Evolutionary conservation across 768 basidiomycete species (phyloP).

Genomic region (Hypsizygus marmoreus): DNA sequence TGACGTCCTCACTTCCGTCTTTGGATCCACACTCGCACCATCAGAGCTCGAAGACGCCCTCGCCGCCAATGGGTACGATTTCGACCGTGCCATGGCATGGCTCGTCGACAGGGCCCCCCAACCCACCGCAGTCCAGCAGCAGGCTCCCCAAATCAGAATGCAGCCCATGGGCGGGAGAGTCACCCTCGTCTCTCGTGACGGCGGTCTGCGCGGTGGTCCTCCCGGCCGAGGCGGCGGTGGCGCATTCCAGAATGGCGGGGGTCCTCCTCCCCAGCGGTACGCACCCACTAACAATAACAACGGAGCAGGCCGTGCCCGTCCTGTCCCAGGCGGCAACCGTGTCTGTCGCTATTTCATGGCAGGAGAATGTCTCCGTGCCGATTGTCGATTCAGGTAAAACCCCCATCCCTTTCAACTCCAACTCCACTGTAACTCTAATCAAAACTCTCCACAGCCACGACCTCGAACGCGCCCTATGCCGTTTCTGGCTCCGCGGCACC

Average conservation of each 20-base stretch:
- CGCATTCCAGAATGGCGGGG: too few species aligned
- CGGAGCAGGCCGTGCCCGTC: slow-evolving; percentile 42
- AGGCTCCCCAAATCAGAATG: slow-evolving; percentile 49
- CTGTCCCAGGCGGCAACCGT: slow-evolving; percentile 62
- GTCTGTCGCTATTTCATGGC: slow-evolving; percentile 97
- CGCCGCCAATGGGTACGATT: slow-evolving; percentile 85
- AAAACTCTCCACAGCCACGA: slow-evolving; percentile 67
- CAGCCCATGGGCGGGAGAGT: slow-evolving; percentile 71
- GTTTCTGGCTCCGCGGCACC: slow-evolving; percentile 97
- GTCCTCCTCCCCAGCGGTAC: slow-evolving; percentile 30
- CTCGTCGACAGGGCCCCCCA: slow-evolving; percentile 75
- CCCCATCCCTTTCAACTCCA: background rate
- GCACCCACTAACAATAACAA: slow-evolving; percentile 50
- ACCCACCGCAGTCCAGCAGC: too few species aligned
- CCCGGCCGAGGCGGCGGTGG: slow-evolving; percentile 30
- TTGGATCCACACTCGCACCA: slow-evolving; percentile 86
- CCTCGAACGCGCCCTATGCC: slow-evolving; percentile 89
- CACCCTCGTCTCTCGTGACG: slow-evolving; percentile 65
- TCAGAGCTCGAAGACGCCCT: slow-evolving; percentile 94
- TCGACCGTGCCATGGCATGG: slow-evolving; percentile 95
- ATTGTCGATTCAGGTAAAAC: slow-evolving; percentile 97
- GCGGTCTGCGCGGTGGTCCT: slow-evolving; percentile 37
- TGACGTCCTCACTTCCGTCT: slow-evolving; percentile 92
- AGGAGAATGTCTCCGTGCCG: slow-evolving; percentile 92
- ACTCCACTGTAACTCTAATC: background rate